Conservation (phyloP, 1,139 yeast species). For the Sugiyamaella sp. region DNA sequence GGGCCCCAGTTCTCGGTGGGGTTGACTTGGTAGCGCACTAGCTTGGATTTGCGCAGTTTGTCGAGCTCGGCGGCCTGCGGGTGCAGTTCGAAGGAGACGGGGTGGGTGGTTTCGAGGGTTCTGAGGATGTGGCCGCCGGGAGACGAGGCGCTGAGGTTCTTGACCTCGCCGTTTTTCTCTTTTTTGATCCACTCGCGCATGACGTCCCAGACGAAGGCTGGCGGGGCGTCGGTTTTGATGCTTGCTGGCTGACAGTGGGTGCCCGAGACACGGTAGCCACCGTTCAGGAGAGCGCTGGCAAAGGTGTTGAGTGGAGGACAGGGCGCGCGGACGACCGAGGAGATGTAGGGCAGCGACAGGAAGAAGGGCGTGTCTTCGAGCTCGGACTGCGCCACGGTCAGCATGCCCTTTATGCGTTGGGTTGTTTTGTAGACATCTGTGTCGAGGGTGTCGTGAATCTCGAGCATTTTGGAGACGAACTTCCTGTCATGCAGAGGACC, state of each 20-base stretch:
- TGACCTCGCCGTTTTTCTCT: slow-evolving; percentile 45
- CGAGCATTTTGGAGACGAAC: slow-evolving; percentile 65
- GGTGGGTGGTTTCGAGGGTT: slow-evolving; percentile 35
- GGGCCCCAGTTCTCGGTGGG: slow-evolving; percentile 97
- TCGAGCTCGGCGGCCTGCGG: slow-evolving; percentile 58
- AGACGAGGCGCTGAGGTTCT: slow-evolving; percentile 51
- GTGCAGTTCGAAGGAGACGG: slow-evolving; percentile 53
- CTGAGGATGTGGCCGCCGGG: slow-evolving; percentile 69
- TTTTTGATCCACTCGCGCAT: slow-evolving; percentile 66
- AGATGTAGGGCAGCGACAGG: slow-evolving; percentile 74
- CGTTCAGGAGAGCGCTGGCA: slow-evolving; percentile 80
- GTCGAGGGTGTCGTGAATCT: slow-evolving; percentile 54
- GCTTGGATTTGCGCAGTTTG: slow-evolving; percentile 68
- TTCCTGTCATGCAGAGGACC: slow-evolving; percentile 71
- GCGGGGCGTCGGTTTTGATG: slow-evolving; percentile 88
- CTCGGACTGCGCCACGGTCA: slow-evolving; percentile 78
- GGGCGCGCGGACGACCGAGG: slow-evolving; percentile 75
- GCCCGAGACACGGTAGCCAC: slow-evolving; percentile 78
- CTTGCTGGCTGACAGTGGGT: slow-evolving; percentile 90
- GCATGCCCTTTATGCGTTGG: slow-evolving; percentile 89
- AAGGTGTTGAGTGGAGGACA: slow-evolving; percentile 78
- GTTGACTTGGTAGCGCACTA: slow-evolving; percentile 86
- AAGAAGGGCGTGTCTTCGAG: slow-evolving; percentile 69
- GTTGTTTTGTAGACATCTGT: slow-evolving; percentile 69
- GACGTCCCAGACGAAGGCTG: slow-evolving; percentile 73